phyloP scores from a whole-genome alignment of 2,329 filamentous ascomycete genomes.

The Cryphonectria radicalis region DNA sequence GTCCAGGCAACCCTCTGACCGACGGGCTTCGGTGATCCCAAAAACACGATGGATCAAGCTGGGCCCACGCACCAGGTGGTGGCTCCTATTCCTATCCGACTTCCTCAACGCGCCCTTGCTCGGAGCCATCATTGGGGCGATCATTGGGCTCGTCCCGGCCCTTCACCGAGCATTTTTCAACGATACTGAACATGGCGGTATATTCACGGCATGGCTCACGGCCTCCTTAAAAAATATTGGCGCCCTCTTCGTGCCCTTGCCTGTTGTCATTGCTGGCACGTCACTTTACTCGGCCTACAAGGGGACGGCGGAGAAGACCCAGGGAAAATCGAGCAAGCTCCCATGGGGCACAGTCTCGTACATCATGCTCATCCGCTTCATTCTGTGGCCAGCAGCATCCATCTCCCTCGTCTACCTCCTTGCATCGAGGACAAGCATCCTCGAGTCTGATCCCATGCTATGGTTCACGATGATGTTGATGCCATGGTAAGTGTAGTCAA shows the following conservation, averaged over 20 bases:
- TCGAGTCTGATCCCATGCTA: constrained; percentile 64
- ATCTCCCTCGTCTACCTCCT: constrained; percentile 60
- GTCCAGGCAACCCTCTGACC: not conserved
- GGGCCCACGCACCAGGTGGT: constrained; percentile 37
- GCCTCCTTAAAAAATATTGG: constrained; percentile 65
- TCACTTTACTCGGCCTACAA: constrained; percentile 61
- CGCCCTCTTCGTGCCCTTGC: constrained; percentile 65
- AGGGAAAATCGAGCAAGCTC: constrained; percentile 41
- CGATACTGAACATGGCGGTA: constrained; percentile 59
- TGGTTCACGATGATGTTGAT: constrained; percentile 63
- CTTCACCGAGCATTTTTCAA: constrained; percentile 67
- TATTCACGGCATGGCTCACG: constrained; percentile 70
- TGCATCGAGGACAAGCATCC: constrained; percentile 53
- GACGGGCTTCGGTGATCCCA: constrained; percentile 35
- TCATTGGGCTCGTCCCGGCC: constrained; percentile 63
- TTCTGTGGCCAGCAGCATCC: constrained; percentile 62
- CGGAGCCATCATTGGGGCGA: constrained; percentile 60
- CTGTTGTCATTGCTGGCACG: constrained; percentile 70
- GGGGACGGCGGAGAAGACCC: constrained; percentile 42
- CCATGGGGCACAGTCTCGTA: constrained; percentile 55
- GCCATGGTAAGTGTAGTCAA: constrained; percentile 36
- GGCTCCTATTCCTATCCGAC: constrained; percentile 43
- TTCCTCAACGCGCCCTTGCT: constrained; percentile 67
- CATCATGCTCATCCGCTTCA: constrained; percentile 60
- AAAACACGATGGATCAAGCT: constrained; percentile 37